Base-by-base conservation (phyloP, 1,284 basidiomycete species). In the Peniophora sp. region DNA sequence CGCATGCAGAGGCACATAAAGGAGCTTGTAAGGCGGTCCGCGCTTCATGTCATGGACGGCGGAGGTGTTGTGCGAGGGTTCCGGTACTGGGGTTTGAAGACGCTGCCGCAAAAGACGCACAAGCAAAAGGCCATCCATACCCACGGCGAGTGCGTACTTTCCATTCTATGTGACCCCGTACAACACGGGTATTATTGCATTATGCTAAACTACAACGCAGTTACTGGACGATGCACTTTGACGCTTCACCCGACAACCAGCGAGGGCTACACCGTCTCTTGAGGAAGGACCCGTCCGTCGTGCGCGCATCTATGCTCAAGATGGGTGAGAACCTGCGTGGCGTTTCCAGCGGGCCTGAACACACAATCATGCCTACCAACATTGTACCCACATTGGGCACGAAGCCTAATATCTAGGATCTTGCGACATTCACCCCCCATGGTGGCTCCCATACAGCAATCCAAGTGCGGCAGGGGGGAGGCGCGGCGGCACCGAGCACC, bases 161-260 rank as follows among this genome's bases (percentile, higher is more conserved):
- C 12, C 44, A 35, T 50, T 10, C 45, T 19, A 47, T 25, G 32
- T 50, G 46, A 9, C 17, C 25, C 17, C 32, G 35, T 49, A 22
- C 3, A 32, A 35, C 23, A 48, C 36, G 20, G 35, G 19, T 22
- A 10, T 50, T 14, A 24, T 49, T 32, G 24, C 39, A 20, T 35
- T 5, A 16, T 41, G 16, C 38, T 32, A 9, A 25, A 20, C 16
- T 11, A 53, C 43, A 32, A n/a, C 25, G 16, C 60, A 94, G 92
- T 62, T 93, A 93, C 67, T 94, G 91, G 89, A 81, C 86, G 14
- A 79, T 94, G 73, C 80, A 92, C 64, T 94, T 93, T 64, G 92
- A 94, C 71, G 81, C 89, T 2, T 88, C 88, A 8, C 90, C 91
- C 8, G 71, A 72, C 47, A 81, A 81, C 0, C 74, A 93, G 52